A percentile compares a stretch with the other conserved stretches of the same genome.
Evolutionary conservation across 2,329 filamentous ascomycete species (phyloP).

Genomic region (Xylaria sp.): DNA sequence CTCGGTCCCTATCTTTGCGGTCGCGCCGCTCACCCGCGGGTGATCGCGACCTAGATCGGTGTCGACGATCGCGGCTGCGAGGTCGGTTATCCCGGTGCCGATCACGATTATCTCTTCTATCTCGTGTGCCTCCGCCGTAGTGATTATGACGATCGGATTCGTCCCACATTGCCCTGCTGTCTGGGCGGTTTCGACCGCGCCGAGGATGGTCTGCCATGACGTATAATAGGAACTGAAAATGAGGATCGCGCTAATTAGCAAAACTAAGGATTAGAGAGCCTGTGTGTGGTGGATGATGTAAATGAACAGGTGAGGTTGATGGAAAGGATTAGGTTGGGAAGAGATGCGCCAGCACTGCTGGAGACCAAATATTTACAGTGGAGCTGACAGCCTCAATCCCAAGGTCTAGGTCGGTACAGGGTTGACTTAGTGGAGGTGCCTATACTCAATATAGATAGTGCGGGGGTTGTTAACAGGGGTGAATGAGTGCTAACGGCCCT

Average conservation of each 20-base stretch:
- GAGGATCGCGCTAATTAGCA: neutral
- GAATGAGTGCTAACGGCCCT: slow-evolving; percentile 16
- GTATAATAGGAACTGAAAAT: slow-evolving; percentile 13
- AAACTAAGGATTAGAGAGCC: neutral
- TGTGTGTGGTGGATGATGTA: neutral
- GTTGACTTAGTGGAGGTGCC: neutral
- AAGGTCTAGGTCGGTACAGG: neutral
- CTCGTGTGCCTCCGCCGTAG: slow-evolving; percentile 40
- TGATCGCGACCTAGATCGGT: slow-evolving; percentile 36
- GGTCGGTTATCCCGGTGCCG: slow-evolving; percentile 48
- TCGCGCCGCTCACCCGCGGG: slow-evolving; percentile 51
- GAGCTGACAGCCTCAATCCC: neutral
- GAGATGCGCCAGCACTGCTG: slow-evolving; percentile 4
- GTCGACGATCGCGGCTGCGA: slow-evolving; percentile 46
- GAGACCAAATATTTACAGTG: slow-evolving; percentile 36
- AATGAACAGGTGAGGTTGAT: slow-evolving; percentile 7
- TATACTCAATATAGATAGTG: slow-evolving; percentile 2
- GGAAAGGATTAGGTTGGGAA: neutral
- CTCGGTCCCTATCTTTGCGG: slow-evolving; percentile 52
- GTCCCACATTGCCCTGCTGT: slow-evolving; percentile 72
- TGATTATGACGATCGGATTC: slow-evolving; percentile 57
- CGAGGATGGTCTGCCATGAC: slow-evolving; percentile 64
- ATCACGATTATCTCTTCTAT: slow-evolving; percentile 47
- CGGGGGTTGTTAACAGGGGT: slow-evolving; percentile 16
- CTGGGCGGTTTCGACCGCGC: slow-evolving; percentile 55